phyloP scores from a whole-genome alignment of 129 eudicot genomes.

The Arctium lappa region DNA sequence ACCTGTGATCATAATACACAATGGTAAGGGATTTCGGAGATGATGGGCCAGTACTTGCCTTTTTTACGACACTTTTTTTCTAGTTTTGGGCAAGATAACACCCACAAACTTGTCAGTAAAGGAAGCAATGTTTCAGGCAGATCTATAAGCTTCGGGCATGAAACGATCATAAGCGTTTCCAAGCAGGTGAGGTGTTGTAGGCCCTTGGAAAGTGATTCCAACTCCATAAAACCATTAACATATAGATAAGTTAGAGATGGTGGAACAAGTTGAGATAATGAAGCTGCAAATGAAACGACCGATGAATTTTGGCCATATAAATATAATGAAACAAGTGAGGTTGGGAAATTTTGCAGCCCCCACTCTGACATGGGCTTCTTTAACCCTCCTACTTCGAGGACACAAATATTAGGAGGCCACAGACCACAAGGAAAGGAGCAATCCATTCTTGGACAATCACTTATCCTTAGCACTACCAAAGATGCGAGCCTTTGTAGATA shows the following conservation, averaged over 20 bases:
- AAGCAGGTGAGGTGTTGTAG: background rate
- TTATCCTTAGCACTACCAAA: background rate
- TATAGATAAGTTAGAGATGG: background rate
- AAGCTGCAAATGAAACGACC: background rate
- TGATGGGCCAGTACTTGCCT: background rate
- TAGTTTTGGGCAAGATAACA: background rate
- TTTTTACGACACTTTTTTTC: background rate
- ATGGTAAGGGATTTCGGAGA: background rate
- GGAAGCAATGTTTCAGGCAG: background rate
- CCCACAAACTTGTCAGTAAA: background rate
- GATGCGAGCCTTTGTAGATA: background rate
- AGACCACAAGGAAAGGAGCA: background rate
- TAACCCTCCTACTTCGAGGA: background rate
- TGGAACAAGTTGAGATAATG: background rate
- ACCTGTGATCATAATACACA: background rate
- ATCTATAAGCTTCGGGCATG: background rate
- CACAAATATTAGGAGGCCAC: background rate
- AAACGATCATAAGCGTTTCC: background rate
- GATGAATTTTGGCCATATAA: background rate
- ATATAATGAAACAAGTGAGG: background rate
- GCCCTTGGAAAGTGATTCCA: background rate
- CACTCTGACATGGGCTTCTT: background rate
- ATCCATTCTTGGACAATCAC: background rate
- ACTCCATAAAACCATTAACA: background rate
- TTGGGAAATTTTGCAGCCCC: background rate